Percentiles rank a stretch among this genome's conserved stretches.
phyloP scores from a whole-genome alignment of 2,329 filamentous ascomycete genomes.

The Aspergillus glaucus region DNA sequence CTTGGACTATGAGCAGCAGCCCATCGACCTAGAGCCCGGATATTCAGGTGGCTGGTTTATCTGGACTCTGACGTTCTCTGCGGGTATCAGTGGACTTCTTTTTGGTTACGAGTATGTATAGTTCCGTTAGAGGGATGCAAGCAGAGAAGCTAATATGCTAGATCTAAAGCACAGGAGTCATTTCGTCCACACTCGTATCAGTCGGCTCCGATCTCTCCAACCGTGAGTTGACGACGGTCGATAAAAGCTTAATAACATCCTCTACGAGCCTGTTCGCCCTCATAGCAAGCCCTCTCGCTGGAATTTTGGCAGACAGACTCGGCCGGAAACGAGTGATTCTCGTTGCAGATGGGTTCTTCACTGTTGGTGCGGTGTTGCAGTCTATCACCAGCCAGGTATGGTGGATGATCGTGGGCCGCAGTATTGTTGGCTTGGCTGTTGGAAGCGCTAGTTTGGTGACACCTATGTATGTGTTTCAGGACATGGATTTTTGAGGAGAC shows the following conservation, averaged over 20 bases:
- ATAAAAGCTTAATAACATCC: conserved; percentile 55
- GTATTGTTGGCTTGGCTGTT: conserved; percentile 43
- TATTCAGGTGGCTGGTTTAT: conserved; percentile 41
- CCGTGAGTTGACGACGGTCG: conserved; percentile 46
- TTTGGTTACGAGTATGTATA: conserved; percentile 55
- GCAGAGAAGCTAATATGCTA: conserved; percentile 9
- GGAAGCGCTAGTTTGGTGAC: conserved; percentile 64
- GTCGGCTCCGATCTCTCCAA: conserved; percentile 49
- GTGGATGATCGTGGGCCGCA: conserved; percentile 42
- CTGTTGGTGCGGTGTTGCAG: conserved; percentile 40
- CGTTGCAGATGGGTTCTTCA: conserved; percentile 41
- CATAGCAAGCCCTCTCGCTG: conserved; percentile 49
- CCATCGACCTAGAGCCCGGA: conserved; percentile 7
- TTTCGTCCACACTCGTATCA: conserved; percentile 54
- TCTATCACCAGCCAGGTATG: conserved; percentile 35
- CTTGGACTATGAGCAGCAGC: conserved; percentile 7
- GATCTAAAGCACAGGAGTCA: conserved; percentile 50
- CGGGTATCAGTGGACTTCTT: conserved; percentile 52
- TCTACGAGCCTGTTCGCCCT: conserved; percentile 54
- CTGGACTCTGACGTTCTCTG: conserved; percentile 52
- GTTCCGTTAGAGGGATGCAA: not conserved
- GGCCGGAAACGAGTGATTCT: conserved; percentile 45
- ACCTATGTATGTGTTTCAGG: conserved; percentile 49
- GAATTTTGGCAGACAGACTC: conserved; percentile 45
- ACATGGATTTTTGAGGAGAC: not conserved